Conservation (phyloP, 2,329 filamentous ascomycete genomes). For the Pseudogymnoascus pannorum region DNA sequence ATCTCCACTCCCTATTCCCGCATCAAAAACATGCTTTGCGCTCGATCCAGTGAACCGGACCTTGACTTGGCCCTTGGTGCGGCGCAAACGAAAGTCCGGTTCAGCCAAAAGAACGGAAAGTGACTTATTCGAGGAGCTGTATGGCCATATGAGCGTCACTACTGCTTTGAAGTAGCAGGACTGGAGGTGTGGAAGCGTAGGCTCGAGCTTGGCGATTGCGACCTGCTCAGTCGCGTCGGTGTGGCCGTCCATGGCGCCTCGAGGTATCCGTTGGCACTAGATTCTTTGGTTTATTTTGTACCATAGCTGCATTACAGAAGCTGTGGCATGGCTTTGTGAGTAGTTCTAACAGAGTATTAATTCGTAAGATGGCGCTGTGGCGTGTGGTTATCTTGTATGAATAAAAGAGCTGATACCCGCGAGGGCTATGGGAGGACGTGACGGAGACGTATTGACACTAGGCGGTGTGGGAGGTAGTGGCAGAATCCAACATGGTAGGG, state of each 20-base stretch:
- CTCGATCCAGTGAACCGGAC: conserved; percentile 64
- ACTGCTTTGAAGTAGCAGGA: conserved; percentile 55
- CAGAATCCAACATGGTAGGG: background rate
- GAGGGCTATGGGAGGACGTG: background rate
- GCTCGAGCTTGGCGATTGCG: conserved; percentile 49
- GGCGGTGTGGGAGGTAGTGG: background rate
- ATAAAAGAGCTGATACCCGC: background rate
- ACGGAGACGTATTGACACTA: background rate
- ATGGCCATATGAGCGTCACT: conserved; percentile 86
- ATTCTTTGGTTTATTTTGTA: background rate
- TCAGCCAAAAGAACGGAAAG: conserved; percentile 78
- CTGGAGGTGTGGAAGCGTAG: conserved; percentile 36
- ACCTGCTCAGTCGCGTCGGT: conserved; percentile 31
- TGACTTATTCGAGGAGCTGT: conserved; percentile 66
- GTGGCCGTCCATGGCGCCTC: conserved; percentile 15
- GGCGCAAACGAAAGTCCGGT: conserved; percentile 72
- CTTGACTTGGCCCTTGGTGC: conserved; percentile 71
- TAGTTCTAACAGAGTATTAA: background rate
- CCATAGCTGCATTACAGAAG: conserved; percentile 8
- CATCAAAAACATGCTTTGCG: conserved; percentile 61
- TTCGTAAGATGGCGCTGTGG: background rate
- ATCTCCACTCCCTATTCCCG: conserved; percentile 71
- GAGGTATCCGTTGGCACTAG: conserved; percentile 8
- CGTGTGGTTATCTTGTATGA: background rate
- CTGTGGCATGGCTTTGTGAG: background rate